Evolutionary conservation across 2,329 filamentous ascomycete species (phyloP).

Genomic region (Colletotrichum aenigma): DNA sequence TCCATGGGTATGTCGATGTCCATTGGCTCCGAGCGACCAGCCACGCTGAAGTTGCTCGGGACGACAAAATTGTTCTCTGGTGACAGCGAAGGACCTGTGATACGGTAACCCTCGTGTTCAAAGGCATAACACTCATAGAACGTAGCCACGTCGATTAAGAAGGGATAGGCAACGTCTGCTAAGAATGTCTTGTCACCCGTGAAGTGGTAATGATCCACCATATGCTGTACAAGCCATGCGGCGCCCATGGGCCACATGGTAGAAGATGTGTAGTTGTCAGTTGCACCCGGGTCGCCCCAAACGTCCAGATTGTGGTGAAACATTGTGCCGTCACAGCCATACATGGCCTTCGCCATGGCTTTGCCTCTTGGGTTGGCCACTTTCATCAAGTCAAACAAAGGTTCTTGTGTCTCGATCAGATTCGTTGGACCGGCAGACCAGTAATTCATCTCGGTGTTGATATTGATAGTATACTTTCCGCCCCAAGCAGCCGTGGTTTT

Average conservation of each 20-base stretch:
- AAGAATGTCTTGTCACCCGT: constrained; percentile 29
- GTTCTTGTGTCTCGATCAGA: constrained; percentile 40
- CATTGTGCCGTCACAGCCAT: constrained; percentile 40
- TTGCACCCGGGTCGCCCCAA: constrained; percentile 41
- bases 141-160: constrained; percentile 35
- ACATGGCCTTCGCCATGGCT: constrained; percentile 38
- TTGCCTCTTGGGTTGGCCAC: constrained; percentile 33
- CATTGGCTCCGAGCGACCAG: constrained; percentile 12
- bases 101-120: constrained; percentile 28
- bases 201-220: constrained; percentile 42
- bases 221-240: constrained; percentile 42
- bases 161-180: constrained; percentile 27
- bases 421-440: constrained; percentile 37
- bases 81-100: constrained; percentile 26
- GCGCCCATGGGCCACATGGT: constrained; percentile 42
- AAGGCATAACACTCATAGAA: constrained; percentile 44
- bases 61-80: constrained; percentile 27
- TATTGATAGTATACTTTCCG: constrained; percentile 47
- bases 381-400: constrained; percentile 42
- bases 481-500: constrained; percentile 39
- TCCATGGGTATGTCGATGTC: constrained; percentile 29
- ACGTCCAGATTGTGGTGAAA: constrained; percentile 44
- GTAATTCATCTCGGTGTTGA: constrained; percentile 47
- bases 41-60: constrained; percentile 9
- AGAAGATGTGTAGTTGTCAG: constrained; percentile 28